Base-by-base conservation (phyloP, 202 grass and related monocot genomes). In the Bolboschoenoplectus hybrid region DNA sequence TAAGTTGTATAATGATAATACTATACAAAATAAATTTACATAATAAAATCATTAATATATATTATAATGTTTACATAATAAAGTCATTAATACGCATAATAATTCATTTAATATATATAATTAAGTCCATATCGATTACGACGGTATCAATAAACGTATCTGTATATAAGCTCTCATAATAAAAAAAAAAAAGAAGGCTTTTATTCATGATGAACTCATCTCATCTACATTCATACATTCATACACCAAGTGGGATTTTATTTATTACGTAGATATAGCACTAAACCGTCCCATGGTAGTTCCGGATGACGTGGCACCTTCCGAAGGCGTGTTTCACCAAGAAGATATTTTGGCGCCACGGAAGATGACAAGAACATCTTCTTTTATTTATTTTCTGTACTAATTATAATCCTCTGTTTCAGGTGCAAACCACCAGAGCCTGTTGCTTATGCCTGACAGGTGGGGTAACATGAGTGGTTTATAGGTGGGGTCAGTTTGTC, bases 311-410 rank as follows among this genome's bases (percentile, higher is more conserved):
- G 80, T 66, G 80, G 10, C 80, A 8, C 46, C 14, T 10, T 82
- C 19, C 67, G 40, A 66, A 20, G 7, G 60, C 65, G 10, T 82
- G 60, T 66, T 34, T 66, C 26, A 63, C 50, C 26, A 63, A 49
- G 17, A 52, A 83, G 62, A 83, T 83, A 83, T 83, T 83, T 83
- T 83, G 16, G 62, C 14, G 11, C 44, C 49, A 35, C 58, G 35
- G 36, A n/a, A 17, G 56, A 81, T 46, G 78, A 61, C 12, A 43
- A 63, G 1, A 44, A 44, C 56, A 49, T 65, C 35, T 63, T 62
- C 36, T 17, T 26, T 81, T 63, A 61, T 63, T 63, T 81, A 12
- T 81, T 11, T 47, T 49, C 50, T 11, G 19, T 36, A 38, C 3
- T 26, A 82, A 0, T 63, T 82, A 5, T 64, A 63, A 82, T 67